Evolutionary conservation across 2,329 filamentous ascomycete genomes (phyloP), one percentile per base, ranked within the genome.

Genomic region (Blastomyces percursus): DNA sequence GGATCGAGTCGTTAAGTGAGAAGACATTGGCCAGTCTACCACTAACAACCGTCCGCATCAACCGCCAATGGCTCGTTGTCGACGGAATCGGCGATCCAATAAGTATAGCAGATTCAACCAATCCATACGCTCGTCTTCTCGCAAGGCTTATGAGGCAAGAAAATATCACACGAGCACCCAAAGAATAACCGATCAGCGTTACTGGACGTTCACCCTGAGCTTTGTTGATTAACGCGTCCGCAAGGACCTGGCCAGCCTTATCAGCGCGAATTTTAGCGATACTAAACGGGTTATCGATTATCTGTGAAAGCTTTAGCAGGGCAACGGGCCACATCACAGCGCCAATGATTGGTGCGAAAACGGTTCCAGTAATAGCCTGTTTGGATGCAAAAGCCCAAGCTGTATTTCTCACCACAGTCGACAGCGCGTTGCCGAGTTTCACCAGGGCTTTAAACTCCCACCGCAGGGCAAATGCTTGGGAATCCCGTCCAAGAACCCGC

Each of bases 21-120:
- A 88, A 96, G 9, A 93, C 90, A 68, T 96, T 96, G 68, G 96
- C 88, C 8, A 96, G 81, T 63, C 88, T 84, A 2, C 92, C 91
- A 1, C 87, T 84, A 0, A 96, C 91, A 0, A 93, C 90, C 54
- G 84, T 85, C 38, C 90, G 84, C 67, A 96, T 84, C 46, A 84
- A 80, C 54, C 86, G 82, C 92, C 92, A 96, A 67, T 91, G 85
- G 1, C 81, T 80, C 0, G 83, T 75, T 54, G 87, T 83, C 0
- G 87, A 89, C 0, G 92, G 90, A 0, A 88, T 85, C 0, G 92
- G 90, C 0, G 90, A 82, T 2, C 92, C 92, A 63, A 96, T 88
- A 6, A 96, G 76, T 3, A 96, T 86, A 1, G 89, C 91, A 19
- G 86, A 87, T 69, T 96, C 92, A 27, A 97, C 78, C 0, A 96